phyloP scores from a whole-genome alignment of 768 basidiomycete species.

The Rhodotorula kratochvilovae region DNA sequence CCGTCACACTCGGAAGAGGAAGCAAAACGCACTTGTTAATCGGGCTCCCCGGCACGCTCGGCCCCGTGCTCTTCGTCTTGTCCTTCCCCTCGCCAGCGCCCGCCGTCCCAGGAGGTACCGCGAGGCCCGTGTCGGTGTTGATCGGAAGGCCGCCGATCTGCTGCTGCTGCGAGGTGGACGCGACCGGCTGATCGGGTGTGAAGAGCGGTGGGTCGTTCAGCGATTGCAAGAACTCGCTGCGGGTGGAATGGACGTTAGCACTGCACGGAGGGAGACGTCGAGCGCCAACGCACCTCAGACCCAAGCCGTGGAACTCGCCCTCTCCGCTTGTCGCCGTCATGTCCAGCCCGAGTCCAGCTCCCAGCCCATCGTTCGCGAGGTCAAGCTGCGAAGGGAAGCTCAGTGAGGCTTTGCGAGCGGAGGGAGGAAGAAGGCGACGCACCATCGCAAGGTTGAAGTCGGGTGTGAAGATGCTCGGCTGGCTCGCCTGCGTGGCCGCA shows the following conservation, averaged over 20 bases:
- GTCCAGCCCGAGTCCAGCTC: conserved; percentile 24
- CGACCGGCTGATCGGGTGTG: conserved; percentile 49
- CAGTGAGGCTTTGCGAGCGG: conserved; percentile 51
- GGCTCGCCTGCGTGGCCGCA: not conserved
- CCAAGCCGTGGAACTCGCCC: conserved; percentile 41
- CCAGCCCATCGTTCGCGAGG: conserved; percentile 28
- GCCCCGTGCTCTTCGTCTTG: conserved; percentile 10
- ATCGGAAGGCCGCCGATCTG: conserved; percentile 22
- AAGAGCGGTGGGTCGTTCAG: conserved; percentile 58
- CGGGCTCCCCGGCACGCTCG: conserved; percentile 32
- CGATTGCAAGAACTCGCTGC: conserved; percentile 82
- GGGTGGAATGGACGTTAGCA: conserved; percentile 15
- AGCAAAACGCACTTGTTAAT: conserved; percentile 26
- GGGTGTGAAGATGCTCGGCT: not conserved
- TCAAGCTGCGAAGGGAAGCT: conserved; percentile 61
- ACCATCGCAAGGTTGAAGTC: conserved; percentile 40
- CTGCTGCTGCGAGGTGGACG: not conserved
- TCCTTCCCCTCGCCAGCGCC: not conserved
- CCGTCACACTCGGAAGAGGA: not conserved
- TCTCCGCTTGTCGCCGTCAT: conserved; percentile 19
- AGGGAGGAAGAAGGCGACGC: not conserved
- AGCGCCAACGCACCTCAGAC: conserved; percentile 35
- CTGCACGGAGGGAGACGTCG: not conserved
- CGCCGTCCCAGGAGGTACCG: not conserved
- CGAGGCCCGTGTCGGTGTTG: conserved; percentile 25